These are phyloP conservation scores for Fusarium foetens DNA, from an alignment of 2,329 filamentous ascomycete genomes.

Conservation along the genomic window DNA sequence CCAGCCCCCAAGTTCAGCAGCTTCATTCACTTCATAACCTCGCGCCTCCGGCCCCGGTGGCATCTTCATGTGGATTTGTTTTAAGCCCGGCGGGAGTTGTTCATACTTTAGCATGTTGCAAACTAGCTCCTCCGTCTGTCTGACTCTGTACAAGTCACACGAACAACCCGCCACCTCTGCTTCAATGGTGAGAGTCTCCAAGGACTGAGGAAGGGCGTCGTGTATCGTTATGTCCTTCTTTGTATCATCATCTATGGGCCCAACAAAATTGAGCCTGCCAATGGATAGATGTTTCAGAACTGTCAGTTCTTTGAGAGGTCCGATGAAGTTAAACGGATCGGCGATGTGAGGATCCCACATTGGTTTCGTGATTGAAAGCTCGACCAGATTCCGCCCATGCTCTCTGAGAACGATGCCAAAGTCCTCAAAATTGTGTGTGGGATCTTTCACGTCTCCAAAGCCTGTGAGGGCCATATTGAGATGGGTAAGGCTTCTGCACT, in stretches of 20 bases:
- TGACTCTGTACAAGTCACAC: neutral
- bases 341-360: neutral
- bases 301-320: neutral
- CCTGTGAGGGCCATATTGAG: neutral
- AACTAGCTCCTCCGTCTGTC: neutral
- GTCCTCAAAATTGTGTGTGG: neutral
- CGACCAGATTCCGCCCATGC: neutral
- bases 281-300: neutral
- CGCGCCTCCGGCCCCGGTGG: neutral
- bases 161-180: neutral
- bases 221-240: neutral
- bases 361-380: neutral
- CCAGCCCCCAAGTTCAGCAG: neutral
- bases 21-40: neutral
- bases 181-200: neutral
- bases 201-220: neutral
- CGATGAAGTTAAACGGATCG: neutral
- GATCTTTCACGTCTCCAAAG: neutral
- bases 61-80: neutral
- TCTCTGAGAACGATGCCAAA: neutral
- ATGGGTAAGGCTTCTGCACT: neutral
- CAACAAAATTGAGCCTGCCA: neutral
- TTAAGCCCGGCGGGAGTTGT: neutral
- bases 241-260: neutral
- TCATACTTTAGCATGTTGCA: neutral